Conservation (phyloP, 345 rosid species). For the Lepidium didymum region DNA sequence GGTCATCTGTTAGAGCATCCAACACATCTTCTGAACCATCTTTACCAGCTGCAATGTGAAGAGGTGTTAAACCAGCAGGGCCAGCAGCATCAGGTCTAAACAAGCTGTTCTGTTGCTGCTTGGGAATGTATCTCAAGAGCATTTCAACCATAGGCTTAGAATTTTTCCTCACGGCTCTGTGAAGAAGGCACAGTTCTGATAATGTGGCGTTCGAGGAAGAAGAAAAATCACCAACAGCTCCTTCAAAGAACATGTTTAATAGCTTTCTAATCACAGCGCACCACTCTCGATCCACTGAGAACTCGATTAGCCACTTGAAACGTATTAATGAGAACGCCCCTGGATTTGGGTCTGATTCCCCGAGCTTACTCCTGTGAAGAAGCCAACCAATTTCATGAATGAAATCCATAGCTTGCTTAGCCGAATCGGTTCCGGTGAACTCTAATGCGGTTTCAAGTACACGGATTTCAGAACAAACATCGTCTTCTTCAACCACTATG, state of each 20-base stretch:
- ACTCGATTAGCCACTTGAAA: slow-evolving; percentile 88
- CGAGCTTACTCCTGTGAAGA: slow-evolving; percentile 78
- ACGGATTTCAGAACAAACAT: slow-evolving; percentile 85
- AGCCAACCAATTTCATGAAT: slow-evolving; percentile 98
- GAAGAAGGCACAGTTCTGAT: slow-evolving; percentile 81
- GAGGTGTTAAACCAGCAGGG: slow-evolving; percentile 96
- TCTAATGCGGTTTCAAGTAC: slow-evolving; percentile 66
- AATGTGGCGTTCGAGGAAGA: slow-evolving; percentile 45
- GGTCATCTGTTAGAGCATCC: slow-evolving; percentile 82
- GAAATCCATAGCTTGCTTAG: slow-evolving; percentile 81
- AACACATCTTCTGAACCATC: slow-evolving; percentile 89
- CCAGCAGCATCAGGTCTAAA: slow-evolving; percentile 87
- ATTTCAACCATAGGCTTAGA: slow-evolving; percentile 67
- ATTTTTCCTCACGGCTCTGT: slow-evolving; percentile 92
- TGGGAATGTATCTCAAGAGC: slow-evolving; percentile 65
- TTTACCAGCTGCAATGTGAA: slow-evolving; percentile 98
- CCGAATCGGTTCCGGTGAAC: slow-evolving; percentile 49
- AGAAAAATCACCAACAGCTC: slow-evolving; percentile 52
- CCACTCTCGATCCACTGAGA: slow-evolving; percentile 96
- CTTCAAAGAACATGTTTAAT: slow-evolving; percentile 56
- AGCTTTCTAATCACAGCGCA: slow-evolving; percentile 87
- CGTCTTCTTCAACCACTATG: slow-evolving; percentile 71
- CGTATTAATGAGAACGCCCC: slow-evolving; percentile 61
- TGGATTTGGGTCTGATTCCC: slow-evolving; percentile 50
- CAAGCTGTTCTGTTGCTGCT: slow-evolving; percentile 28